Base-by-base conservation (phyloP, 148 eudicot species). In the Cornus florida region DNA sequence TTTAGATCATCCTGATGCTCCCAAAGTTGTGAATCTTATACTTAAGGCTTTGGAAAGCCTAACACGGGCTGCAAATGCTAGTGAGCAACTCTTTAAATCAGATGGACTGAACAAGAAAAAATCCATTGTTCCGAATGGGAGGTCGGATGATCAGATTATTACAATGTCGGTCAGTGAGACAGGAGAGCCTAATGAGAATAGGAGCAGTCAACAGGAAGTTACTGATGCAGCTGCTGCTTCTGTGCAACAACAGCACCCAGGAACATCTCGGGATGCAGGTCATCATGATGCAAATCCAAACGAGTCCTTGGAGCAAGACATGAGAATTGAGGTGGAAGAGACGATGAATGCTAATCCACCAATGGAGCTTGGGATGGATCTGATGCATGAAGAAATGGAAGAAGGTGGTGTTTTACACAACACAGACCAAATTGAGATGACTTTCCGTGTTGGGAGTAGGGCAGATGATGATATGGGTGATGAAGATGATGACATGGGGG, bases 1-100 rank as follows among this genome's bases (percentile, higher is more conserved):
- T 90, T 90, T 96, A 86, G 99, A 96, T 84, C 97, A 96, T 78
- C 99, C 99, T 64, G 97, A 92, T 88, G 95, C 98, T 80, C 91
- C 99, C 8, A 94, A 94, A 91, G 83, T 92, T 79, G 97, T 88
- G 70, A 96, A 92, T 87, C 84, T 92, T 70, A 84, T 91, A 65
- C 90, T 96, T 43, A 96, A 93, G 84, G 88, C 95, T 73, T 85
- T 96, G 88, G 99, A 96, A 80, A 87, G 90, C 82, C 82, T 96
- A 75, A 91, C 95, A 76, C 89, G 99, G 67, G 97, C 95, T 23
- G 99, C 98, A 69, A 92, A 96, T 90, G 87, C 93, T 73, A 90
- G 89, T 77, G 97, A 96, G 73, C 94, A 90, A 81, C 72, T 93
- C 68, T 72, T 75, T 66, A 92, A 87, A 83, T 86, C 93, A 75